A percentile compares a stretch with the other conserved stretches of the same genome.
These are phyloP conservation scores for Dipteronia sinensis DNA, from an alignment of 345 rosid genomes.

Conservation along the genomic window DNA sequence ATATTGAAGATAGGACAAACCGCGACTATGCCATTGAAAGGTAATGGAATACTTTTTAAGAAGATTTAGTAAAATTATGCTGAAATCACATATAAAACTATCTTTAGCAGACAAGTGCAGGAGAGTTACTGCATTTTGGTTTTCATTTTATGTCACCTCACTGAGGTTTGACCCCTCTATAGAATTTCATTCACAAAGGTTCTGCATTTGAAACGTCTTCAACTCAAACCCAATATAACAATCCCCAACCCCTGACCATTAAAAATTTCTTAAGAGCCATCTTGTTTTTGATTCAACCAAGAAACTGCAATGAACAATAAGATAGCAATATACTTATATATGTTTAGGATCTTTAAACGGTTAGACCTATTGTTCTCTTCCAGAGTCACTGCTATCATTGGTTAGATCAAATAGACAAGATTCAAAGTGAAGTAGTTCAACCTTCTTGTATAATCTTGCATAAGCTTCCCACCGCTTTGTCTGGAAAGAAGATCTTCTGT, in stretches of 20 bases:
- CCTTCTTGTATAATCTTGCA: slow-evolving; percentile 73
- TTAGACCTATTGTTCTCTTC: neutral
- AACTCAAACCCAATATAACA: neutral
- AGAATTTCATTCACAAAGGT: neutral
- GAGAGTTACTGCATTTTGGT: neutral
- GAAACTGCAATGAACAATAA: neutral
- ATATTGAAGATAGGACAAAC: neutral
- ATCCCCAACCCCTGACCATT: neutral
- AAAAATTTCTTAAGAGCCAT: neutral
- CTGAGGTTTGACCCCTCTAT: neutral
- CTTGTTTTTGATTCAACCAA: neutral
- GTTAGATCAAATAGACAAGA: slow-evolving; percentile 5
- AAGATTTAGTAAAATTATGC: neutral
- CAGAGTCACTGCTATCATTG: neutral
- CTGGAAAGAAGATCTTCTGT: slow-evolving; percentile 64
- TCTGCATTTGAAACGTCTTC: neutral
- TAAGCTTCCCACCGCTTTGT: slow-evolving; percentile 72
- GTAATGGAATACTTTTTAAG: neutral
- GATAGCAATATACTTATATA: neutral
- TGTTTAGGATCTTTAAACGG: neutral
- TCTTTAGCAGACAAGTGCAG: neutral
- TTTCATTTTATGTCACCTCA: neutral
- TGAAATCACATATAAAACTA: neutral
- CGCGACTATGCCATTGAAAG: neutral
- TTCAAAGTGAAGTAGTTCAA: slow-evolving; percentile 22